Percentiles rank a stretch among this genome's conserved stretches.
phyloP scores from a whole-genome alignment of 805 yeast genomes.

The Candida piceae region DNA sequence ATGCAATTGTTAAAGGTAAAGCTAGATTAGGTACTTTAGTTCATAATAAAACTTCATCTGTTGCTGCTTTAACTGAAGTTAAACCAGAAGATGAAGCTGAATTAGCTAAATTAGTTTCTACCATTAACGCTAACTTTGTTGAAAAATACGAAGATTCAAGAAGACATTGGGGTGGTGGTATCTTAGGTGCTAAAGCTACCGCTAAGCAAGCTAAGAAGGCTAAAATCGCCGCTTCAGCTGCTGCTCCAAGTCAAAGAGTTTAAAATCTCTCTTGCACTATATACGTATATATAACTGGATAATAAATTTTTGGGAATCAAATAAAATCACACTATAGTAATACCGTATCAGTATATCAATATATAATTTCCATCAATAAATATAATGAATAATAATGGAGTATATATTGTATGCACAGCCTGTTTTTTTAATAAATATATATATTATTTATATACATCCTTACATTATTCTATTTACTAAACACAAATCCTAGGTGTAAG shows the following conservation, averaged over 20 bases:
- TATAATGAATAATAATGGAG: no score
- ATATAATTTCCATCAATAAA: no score
- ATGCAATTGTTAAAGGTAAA: slow-evolving; percentile 97
- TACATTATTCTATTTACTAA: no score
- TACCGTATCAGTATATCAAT: no score
- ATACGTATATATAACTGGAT: not conserved
- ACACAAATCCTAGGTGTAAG: no score
- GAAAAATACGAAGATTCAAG: slow-evolving; percentile 94
- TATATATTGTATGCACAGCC: no score
- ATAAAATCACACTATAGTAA: no score
- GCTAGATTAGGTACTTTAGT: slow-evolving; percentile 97
- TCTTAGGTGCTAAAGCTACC: slow-evolving; percentile 91
- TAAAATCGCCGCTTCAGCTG: slow-evolving; percentile 54
- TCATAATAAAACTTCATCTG: slow-evolving; percentile 96
- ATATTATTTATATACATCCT: no score
- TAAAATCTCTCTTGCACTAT: not conserved
- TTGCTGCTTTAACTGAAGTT: slow-evolving; percentile 96
- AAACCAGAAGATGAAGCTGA: slow-evolving; percentile 91
- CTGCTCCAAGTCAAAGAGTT: slow-evolving; percentile 32
- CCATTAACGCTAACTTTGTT: slow-evolving; percentile 88
- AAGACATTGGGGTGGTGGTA: slow-evolving; percentile 99
- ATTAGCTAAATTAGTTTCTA: slow-evolving; percentile 86
- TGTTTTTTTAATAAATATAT: no score
- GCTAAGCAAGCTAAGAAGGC: slow-evolving; percentile 78
- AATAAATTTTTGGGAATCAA: not conserved